Evolutionary conservation across 768 basidiomycete species (phyloP), one percentile per base, ranked within the genome.

Genomic region (Auriculariales sp.): DNA sequence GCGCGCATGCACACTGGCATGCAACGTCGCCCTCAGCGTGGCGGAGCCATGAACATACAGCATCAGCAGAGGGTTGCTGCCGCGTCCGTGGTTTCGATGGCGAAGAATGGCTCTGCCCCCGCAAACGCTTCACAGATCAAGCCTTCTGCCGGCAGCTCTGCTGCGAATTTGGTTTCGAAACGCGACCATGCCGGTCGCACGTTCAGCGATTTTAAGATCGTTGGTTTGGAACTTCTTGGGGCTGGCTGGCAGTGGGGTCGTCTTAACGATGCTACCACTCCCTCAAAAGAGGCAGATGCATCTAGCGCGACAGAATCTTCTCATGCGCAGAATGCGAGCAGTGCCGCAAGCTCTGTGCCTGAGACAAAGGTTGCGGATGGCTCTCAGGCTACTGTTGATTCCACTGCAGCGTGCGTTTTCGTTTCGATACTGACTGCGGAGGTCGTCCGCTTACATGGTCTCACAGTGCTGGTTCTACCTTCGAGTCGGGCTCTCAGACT

Each of bases 191-290:
- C 84, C 62, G 78, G 83, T 60, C 79, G 89, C 58, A 95, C 93
- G 28, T 79, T 99, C 57, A 97, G 92, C 31, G 94, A 98, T 68
- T 99, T 99, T 77, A 89, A 94, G 68, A 91, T 99, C 62, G 72
- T 93, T 60, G 92, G 86, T 25, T 72, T 97, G 57, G 80, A 87
- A 62, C 83, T 95, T 56, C 78, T 72, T 57, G 81, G 83, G 56
- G 68, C 95, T 52, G 70, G 68, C 56, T 97, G 94, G 94, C 74
- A 71, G 46, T 97, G 94, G 94, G 90, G 91, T 64, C 64, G 46
- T n/a, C n/a, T n/a, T n/a, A n/a, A n/a, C n/a, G n/a, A n/a, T n/a
- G 90, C 90, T 64, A 64, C 46, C n/a, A n/a, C n/a, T n/a, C n/a
- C n/a, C n/a, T n/a, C n/a, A n/a, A n/a, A n/a, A n/a, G n/a, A n/a